Base-by-base conservation (phyloP, 805 yeast genomes). In the Candida hungchunana region DNA sequence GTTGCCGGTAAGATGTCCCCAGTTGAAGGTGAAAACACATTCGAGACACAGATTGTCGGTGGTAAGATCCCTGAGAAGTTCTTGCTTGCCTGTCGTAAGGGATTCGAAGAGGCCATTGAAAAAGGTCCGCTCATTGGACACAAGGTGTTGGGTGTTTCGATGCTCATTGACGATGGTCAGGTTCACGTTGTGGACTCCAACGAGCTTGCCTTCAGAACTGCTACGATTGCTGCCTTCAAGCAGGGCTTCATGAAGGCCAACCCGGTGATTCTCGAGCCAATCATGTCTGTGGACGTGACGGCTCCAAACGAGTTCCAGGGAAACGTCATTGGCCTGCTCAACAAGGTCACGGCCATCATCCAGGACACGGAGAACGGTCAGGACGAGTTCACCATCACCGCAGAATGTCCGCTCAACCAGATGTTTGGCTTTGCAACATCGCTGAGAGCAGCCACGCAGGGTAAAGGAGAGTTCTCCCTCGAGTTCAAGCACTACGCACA, bases 301-400 rank as follows among this genome's bases (percentile, higher is more conserved):
- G 95, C 98, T 2, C 98, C 99, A 33, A 76, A 77, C 51, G 99
- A 93, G 64, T 90, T 90, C 75, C 99, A 93, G 71, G 95, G 96
- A 48, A 70, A 77, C 39, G 87, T 87, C 37, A 90, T 93, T 55
- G 95, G 95, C 24, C 72, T 93, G 52, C 71, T 93, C 60, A 93
- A 93, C 71, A 93, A 93, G 65, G 69, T 87, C 48, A 82, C 84
- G 48, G 98, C 97, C 36, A 76, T 89, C 59, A 93, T 93, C 53
- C 77, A 78, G 58, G 97, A 93, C 53, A 90, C 97, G 18, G 96
- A 87, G 56, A 86, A 89, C 58, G 90, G 88, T 19, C 79, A 82
- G 39, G 98, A 93, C 51, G 99, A 93, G 60, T 90, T 93, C 65
- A 84, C 95, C 9, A 78, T 93, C 43, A 75, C 77, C 38, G 94